Conservation (phyloP, 768 basidiomycete species). For the Boletus vinaceobasis region DNA sequence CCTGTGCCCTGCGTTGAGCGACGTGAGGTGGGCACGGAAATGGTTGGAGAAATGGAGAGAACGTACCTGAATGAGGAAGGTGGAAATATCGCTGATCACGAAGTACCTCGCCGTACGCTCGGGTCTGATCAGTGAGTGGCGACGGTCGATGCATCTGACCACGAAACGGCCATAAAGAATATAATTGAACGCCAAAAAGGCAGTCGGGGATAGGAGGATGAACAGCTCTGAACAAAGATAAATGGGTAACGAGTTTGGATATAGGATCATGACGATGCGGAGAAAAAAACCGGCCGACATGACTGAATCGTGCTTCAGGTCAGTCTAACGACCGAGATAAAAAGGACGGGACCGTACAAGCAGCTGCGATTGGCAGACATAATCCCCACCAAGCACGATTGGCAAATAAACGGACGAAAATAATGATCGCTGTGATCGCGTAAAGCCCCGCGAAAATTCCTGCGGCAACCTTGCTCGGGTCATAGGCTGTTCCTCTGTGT, state of each 20-base stretch:
- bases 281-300: conserved; percentile 20
- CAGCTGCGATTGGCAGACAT: conserved; percentile 30
- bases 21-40: neutral
- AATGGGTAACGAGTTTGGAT: conserved; percentile 20
- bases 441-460: conserved; percentile 23
- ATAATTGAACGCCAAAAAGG: conserved; percentile 34
- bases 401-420: conserved; percentile 19
- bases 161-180: conserved; percentile 31
- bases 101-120: conserved; percentile 24
- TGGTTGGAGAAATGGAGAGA: neutral
- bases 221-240: conserved; percentile 21
- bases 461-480: conserved; percentile 23
- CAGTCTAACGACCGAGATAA: neutral
- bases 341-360: conserved; percentile 10
- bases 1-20: conserved; percentile 18
- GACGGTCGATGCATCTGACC: conserved; percentile 12
- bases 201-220: conserved; percentile 25
- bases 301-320: conserved; percentile 8
- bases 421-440: conserved; percentile 3
- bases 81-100: conserved; percentile 26
- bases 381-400: conserved; percentile 31
- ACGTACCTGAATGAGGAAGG: conserved; percentile 28
- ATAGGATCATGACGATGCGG: conserved; percentile 15
- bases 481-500: conserved; percentile 16
- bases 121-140: conserved; percentile 24